These are phyloP conservation scores for Fusarium chuoi DNA, from an alignment of 2,329 filamentous ascomycete genomes.

Conservation along the genomic window DNA sequence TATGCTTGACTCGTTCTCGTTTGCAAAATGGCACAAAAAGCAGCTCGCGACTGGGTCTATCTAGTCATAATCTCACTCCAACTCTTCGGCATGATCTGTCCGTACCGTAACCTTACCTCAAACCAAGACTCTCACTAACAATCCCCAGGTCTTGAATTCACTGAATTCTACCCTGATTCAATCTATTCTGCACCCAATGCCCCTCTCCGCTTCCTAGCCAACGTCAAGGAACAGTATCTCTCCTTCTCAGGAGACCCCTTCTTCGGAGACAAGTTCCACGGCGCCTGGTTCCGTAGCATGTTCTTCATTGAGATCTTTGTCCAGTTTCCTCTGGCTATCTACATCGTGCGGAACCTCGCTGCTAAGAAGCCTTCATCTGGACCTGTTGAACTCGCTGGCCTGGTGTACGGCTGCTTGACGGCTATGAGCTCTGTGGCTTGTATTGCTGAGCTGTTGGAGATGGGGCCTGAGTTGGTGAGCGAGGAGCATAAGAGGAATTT, in stretches of 20 bases:
- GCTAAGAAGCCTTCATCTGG: constrained; percentile 50
- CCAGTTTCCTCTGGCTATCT: constrained; percentile 62
- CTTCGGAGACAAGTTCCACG: constrained; percentile 53
- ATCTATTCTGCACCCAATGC: constrained; percentile 55
- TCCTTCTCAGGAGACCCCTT: constrained; percentile 63
- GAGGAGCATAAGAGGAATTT: constrained; percentile 57
- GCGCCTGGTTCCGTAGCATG: constrained; percentile 63
- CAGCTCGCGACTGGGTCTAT: constrained; percentile 50
- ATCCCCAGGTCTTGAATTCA: constrained; percentile 62
- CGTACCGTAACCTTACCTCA: not conserved
- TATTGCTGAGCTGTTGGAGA: constrained; percentile 60
- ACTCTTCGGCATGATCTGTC: constrained; percentile 52
- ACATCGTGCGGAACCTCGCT: constrained; percentile 56
- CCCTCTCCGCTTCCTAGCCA: constrained; percentile 60
- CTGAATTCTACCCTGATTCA: constrained; percentile 61
- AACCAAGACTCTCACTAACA: constrained; percentile 6
- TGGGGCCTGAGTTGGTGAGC: constrained; percentile 59
- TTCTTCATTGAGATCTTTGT: constrained; percentile 61
- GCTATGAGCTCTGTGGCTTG: constrained; percentile 63
- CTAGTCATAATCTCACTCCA: constrained; percentile 49
- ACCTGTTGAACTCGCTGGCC: constrained; percentile 59
- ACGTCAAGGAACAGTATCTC: constrained; percentile 60
- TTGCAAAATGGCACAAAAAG: constrained; percentile 40
- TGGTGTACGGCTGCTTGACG: constrained; percentile 63
- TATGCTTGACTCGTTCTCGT: accelerated